phyloP scores from a whole-genome alignment of 768 basidiomycete species.

The Trametes elegans region DNA sequence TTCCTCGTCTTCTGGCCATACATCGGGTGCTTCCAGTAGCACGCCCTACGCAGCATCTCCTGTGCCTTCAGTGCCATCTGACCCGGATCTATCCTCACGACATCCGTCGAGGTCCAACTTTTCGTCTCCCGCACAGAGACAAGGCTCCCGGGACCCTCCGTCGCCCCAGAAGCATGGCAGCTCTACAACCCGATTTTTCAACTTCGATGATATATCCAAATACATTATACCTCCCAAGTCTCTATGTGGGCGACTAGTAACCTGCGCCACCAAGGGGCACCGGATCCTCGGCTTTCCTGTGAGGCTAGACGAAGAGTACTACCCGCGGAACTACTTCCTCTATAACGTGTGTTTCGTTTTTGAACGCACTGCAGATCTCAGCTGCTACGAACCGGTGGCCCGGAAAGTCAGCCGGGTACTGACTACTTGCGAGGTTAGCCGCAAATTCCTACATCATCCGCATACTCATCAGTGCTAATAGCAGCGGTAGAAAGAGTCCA shows the following conservation, averaged over 20 bases:
- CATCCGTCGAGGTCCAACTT: constrained; percentile 53
- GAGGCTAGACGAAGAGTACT: constrained; percentile 59
- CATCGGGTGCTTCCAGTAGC: constrained; percentile 16
- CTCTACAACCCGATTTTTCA: constrained; percentile 56
- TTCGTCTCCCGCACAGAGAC: constrained; percentile 46
- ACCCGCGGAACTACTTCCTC: constrained; percentile 84
- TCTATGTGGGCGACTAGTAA: constrained; percentile 86
- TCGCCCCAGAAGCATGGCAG: constrained; percentile 22
- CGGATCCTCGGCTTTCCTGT: constrained; percentile 93
- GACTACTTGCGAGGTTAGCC: constrained; percentile 80
- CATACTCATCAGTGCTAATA: neutral
- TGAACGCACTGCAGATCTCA: constrained; percentile 84
- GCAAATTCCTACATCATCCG: neutral
- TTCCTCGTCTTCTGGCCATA: constrained; percentile 20
- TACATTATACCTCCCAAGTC: constrained; percentile 90
- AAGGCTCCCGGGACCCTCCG: constrained; percentile 40
- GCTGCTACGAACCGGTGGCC: constrained; percentile 94
- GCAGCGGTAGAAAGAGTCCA: constrained; percentile 71
- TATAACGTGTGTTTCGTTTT: constrained; percentile 98
- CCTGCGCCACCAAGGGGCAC: constrained; percentile 75
- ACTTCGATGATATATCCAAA: constrained; percentile 88
- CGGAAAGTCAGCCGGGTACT: constrained; percentile 92
- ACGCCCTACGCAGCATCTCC: constrained; percentile 34
- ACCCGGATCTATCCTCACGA: constrained; percentile 38
- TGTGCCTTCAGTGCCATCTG: constrained; percentile 31